A percentile compares a stretch with the other conserved stretches of the same genome.
Conservation (phyloP, 805 yeast species). For the Candida dajiaensis region DNA sequence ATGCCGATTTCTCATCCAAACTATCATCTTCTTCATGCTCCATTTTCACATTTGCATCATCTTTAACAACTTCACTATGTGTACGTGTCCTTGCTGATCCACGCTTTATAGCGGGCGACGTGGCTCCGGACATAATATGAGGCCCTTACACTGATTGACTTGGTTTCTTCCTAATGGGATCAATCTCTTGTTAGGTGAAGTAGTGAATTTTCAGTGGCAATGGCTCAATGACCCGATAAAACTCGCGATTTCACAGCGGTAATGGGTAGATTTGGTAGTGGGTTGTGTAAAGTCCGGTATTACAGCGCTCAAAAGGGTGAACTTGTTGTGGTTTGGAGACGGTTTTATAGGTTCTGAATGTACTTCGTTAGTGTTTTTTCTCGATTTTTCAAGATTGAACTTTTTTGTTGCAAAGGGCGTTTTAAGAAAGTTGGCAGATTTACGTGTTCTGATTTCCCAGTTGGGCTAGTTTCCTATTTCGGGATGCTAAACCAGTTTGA, state of each 20-base stretch:
- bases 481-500: not conserved
- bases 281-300: not conserved
- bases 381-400: not conserved
- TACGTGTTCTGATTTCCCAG: not conserved
- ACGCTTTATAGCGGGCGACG: not conserved
- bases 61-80: not conserved
- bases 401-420: not conserved
- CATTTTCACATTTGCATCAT: not conserved
- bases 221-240: not conserved
- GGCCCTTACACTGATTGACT: not conserved
- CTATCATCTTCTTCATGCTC: not conserved
- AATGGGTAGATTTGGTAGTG: not conserved
- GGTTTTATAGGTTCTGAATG: not conserved
- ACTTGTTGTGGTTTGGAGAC: not conserved
- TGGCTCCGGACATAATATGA: not conserved
- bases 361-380: not conserved
- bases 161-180: not conserved
- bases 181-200: not conserved
- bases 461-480: not conserved
- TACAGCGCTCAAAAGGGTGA: not conserved
- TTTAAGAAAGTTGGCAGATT: not conserved
- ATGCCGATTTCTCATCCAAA: not conserved
- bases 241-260: not conserved
- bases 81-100: not conserved
- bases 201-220: not conserved